Conservation (phyloP, 108 stramenopile species). For the Cyclotella sp. region DNA sequence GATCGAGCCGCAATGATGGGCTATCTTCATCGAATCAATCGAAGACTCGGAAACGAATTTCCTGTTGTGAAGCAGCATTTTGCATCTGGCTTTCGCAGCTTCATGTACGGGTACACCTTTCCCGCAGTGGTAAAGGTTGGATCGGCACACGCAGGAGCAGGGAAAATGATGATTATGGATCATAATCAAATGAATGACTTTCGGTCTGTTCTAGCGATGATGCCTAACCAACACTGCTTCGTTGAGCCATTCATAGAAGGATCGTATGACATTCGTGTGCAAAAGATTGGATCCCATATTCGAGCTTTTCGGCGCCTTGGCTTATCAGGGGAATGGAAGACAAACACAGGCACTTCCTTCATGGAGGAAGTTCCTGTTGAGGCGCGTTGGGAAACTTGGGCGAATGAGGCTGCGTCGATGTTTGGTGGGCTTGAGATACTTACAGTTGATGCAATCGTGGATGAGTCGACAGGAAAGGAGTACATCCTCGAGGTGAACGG, state of each 20-base stretch:
- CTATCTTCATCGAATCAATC: neutral
- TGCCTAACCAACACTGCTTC: neutral
- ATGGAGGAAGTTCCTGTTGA: conserved; percentile 4
- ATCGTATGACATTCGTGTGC: neutral
- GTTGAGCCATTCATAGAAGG: conserved; percentile 2
- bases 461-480: neutral
- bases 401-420: neutral
- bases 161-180: neutral
- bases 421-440: neutral
- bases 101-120: neutral
- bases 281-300: neutral
- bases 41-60: neutral
- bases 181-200: conserved; percentile 3
- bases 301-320: neutral
- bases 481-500: neutral
- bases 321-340: neutral
- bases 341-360: neutral
- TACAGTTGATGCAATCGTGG: neutral
- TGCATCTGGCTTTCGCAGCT: neutral
- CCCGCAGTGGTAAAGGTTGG: neutral
- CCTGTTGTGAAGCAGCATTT: neutral
- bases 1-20: neutral
- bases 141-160: neutral
- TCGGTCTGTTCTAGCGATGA: neutral
- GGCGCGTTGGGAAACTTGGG: neutral